Conservation (phyloP, 2,329 filamentous ascomycete species). For the Claviceps spartinae region DNA sequence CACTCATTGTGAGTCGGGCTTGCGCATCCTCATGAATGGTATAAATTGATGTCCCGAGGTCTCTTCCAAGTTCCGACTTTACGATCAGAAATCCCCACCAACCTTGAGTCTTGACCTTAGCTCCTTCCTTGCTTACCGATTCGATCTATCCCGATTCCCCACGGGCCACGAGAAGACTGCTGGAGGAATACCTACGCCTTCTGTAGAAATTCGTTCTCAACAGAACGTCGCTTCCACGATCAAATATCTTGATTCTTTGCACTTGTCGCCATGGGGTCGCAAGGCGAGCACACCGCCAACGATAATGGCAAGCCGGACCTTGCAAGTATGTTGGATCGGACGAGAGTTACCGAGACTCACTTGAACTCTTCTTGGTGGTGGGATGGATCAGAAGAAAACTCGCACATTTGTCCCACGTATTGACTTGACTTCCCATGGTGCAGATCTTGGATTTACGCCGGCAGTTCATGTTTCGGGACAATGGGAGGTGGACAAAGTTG, state of each 20-base stretch:
- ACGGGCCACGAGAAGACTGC: background rate
- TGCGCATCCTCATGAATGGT: no score
- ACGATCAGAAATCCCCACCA: no score
- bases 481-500: constrained; percentile 48
- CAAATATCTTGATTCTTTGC: background rate
- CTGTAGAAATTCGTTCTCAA: no score
- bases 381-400: background rate
- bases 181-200: background rate
- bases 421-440: background rate
- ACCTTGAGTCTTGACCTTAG: no score
- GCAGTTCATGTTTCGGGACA: constrained; percentile 27
- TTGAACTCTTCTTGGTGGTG: no score
- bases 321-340: constrained; percentile 11
- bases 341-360: no score
- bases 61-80: no score
- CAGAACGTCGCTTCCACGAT: background rate
- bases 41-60: no score
- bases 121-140: no score
- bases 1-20: no score
- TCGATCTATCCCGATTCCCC: no score
- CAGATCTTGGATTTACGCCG: constrained; percentile 23
- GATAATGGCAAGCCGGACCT: constrained; percentile 10
- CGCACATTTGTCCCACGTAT: background rate
- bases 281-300: constrained; percentile 11
- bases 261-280: constrained; percentile 16